Conservation (phyloP, 78 protist genomes). For the Isochrysis galbana region DNA sequence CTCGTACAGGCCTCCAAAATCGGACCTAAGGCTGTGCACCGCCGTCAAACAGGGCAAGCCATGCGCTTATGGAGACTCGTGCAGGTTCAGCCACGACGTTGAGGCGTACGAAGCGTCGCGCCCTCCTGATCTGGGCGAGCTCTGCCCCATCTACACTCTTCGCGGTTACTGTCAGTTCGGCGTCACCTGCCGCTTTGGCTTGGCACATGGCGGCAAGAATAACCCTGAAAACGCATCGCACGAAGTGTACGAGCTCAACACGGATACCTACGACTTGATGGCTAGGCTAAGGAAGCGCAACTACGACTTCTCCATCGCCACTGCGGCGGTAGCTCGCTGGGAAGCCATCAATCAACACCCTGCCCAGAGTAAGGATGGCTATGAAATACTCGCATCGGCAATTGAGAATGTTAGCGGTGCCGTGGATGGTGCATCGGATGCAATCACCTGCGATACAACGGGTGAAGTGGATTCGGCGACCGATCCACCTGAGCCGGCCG, state of each 20-base stretch:
- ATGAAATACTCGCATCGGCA: too few relatives aligned
- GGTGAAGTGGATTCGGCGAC: too few relatives aligned
- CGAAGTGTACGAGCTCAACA: background rate
- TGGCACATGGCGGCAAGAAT: background rate
- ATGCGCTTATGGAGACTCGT: conserved; percentile 20
- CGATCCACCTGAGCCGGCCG: too few relatives aligned
- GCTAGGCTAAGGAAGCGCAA: background rate
- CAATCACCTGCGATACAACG: too few relatives aligned
- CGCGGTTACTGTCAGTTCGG: background rate
- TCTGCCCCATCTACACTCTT: background rate
- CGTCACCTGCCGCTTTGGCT: background rate
- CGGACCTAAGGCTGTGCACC: background rate
- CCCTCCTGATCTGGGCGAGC: conserved; percentile 1
- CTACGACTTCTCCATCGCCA: background rate
- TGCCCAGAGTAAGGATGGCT: too few relatives aligned
- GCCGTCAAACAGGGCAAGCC: background rate
- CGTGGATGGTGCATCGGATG: too few relatives aligned
- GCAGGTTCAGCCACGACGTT: conserved; percentile 37
- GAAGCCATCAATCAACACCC: background rate
- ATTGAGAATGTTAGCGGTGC: too few relatives aligned
- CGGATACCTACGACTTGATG: background rate
- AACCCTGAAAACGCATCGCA: background rate
- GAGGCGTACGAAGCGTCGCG: background rate
- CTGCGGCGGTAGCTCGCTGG: background rate
- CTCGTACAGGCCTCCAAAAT: background rate